Evolutionary conservation across 495 filamentous ascomycete species (phyloP).

Genomic region (Xanthoparmelia taractica): DNA sequence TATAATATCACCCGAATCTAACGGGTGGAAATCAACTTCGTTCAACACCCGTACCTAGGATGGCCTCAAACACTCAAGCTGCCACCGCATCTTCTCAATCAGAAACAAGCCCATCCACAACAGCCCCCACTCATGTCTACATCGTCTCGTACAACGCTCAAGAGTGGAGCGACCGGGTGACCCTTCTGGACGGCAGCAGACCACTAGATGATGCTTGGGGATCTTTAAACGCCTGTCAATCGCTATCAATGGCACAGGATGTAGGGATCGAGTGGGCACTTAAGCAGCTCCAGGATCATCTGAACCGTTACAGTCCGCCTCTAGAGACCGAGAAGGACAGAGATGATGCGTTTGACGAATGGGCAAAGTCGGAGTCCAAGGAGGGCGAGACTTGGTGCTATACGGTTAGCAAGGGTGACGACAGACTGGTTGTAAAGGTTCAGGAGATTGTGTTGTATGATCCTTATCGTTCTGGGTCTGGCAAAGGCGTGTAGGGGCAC

Average conservation of each 20-base stretch:
- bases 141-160: background rate
- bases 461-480: background rate
- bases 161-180: background rate
- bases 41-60: background rate
- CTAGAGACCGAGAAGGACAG: background rate
- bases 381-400: background rate
- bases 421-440: background rate
- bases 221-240: background rate
- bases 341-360: background rate
- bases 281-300: background rate
- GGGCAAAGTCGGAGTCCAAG: background rate
- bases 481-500: too few species aligned
- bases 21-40: background rate
- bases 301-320: background rate
- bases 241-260: background rate
- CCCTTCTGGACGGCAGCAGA: background rate
- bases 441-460: background rate
- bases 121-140: background rate
- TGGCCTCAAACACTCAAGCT: background rate
- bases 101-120: background rate
- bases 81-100: background rate
- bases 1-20: background rate
- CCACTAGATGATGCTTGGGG: background rate
- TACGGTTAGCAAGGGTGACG: background rate
- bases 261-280: background rate